Percentiles rank a stretch among this genome's conserved stretches.
Conservation (phyloP, 2,329 filamentous ascomycete genomes). For the Aspergillus sp. region DNA sequence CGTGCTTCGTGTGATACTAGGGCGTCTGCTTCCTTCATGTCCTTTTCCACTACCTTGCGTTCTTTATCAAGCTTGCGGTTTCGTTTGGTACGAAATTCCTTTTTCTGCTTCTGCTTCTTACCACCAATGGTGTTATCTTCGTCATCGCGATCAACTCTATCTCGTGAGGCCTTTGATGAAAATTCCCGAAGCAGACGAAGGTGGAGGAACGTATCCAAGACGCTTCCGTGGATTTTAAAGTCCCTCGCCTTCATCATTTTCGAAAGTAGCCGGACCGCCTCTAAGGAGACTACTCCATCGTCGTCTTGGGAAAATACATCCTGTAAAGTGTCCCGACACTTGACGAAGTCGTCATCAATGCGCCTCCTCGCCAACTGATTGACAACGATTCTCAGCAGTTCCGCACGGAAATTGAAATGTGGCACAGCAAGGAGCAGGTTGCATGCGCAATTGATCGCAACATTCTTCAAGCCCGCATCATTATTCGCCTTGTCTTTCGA, state of each 20-base stretch:
- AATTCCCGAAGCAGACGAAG: constrained; percentile 87
- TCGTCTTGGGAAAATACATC: constrained; percentile 83
- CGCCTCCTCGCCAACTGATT: constrained; percentile 74
- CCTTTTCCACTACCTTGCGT: constrained; percentile 83
- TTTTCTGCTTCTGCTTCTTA: constrained; percentile 71
- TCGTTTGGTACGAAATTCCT: constrained; percentile 85
- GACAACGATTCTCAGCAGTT: constrained; percentile 83
- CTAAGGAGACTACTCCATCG: constrained; percentile 82
- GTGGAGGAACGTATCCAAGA: constrained; percentile 87
- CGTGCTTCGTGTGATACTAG: constrained; percentile 88
- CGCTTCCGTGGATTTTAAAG: constrained; percentile 78
- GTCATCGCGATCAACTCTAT: constrained; percentile 65
- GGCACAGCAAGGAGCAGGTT: constrained; percentile 77
- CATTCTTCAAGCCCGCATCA: constrained; percentile 57
- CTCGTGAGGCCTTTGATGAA: constrained; percentile 75
- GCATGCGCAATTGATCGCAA: constrained; percentile 85
- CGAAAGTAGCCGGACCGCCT: constrained; percentile 78
- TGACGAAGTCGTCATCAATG: constrained; percentile 72
- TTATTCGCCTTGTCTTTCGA: constrained; percentile 38
- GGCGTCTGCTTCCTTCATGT: constrained; percentile 90
- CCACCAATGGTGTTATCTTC: constrained; percentile 44
- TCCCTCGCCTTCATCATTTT: constrained; percentile 94
- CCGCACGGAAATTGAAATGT: constrained; percentile 94
- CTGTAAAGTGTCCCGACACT: constrained; percentile 76
- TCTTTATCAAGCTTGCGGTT: constrained; percentile 81